Conservation (phyloP, 108 stramenopile genomes). For the Craspedostauros australis region DNA sequence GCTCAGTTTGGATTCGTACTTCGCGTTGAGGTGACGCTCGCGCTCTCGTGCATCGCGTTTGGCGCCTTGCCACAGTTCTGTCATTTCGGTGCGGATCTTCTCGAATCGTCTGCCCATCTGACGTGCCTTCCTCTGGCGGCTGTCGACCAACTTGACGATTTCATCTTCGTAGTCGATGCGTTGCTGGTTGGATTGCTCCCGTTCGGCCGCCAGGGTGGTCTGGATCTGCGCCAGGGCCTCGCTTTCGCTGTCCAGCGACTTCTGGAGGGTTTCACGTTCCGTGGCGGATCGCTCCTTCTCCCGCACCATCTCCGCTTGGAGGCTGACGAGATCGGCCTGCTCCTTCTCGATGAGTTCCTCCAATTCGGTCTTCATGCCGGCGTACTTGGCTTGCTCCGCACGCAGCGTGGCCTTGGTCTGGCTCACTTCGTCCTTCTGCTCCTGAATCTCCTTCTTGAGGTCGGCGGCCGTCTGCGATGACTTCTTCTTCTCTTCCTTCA, state of each 20-base stretch:
- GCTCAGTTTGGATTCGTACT: constrained; percentile 28
- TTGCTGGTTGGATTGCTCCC: too few relatives aligned
- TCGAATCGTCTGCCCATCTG: constrained; percentile 48
- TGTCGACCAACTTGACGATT: constrained; percentile 2
- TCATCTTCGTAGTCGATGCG: constrained; percentile 21
- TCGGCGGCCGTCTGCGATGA: not conserved
- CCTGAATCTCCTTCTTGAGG: constrained; percentile 3
- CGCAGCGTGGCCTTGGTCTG: constrained; percentile 16
- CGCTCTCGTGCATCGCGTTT: constrained; percentile 44
- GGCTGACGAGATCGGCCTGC: constrained; percentile 3
- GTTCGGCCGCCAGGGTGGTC: not conserved
- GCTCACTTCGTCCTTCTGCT: constrained; percentile 5
- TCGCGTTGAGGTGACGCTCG: constrained; percentile 23
- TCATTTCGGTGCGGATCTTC: constrained; percentile 46
- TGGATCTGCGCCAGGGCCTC: not conserved
- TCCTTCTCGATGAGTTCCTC: constrained; percentile 24
- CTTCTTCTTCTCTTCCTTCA: not conserved
- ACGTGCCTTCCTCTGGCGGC: constrained; percentile 27
- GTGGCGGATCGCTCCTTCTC: constrained; percentile 18
- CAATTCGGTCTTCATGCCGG: constrained; percentile 4
- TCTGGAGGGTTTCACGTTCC: constrained; percentile 20
- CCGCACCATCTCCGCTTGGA: constrained; percentile 18
- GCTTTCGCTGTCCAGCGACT: constrained; percentile 17
- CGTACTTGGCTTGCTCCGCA: constrained; percentile 12
- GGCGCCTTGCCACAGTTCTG: constrained; percentile 32